Percentiles rank a stretch among this genome's conserved stretches.
Evolutionary conservation across 352 stramenopile species (phyloP).

Genomic region (Phytophthora meadii): DNA sequence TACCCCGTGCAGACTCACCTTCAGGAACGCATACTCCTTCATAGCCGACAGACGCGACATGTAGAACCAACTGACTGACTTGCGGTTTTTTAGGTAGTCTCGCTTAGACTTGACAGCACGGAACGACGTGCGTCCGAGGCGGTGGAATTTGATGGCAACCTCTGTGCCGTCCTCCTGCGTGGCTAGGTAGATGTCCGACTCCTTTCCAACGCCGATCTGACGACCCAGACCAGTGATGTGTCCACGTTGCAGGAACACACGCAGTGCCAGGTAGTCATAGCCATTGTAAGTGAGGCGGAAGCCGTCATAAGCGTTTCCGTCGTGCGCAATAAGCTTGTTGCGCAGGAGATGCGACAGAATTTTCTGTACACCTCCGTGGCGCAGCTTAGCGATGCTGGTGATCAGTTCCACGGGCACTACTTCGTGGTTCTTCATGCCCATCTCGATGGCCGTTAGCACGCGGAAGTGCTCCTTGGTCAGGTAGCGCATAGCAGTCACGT

Average conservation of each 20-base stretch:
- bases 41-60: slow-evolving; percentile 98
- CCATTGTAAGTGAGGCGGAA: slow-evolving; percentile 98
- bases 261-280: slow-evolving; percentile 99
- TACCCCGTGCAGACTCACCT: slow-evolving; percentile 47
- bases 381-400: slow-evolving; percentile 95
- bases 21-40: slow-evolving; percentile 99
- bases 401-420: slow-evolving; percentile 98
- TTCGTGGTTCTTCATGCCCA: slow-evolving; percentile 99
- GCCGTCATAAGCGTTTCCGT: slow-evolving; percentile 96
- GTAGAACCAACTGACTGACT: slow-evolving; percentile 98
- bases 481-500: slow-evolving; percentile 94
- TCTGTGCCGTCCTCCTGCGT: slow-evolving; percentile 94
- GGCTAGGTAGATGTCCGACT: slow-evolving; percentile 99
- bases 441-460: slow-evolving; percentile 98
- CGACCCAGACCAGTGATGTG: slow-evolving; percentile 92
- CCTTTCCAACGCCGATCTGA: slow-evolving; percentile 99
- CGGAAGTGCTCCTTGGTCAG: slow-evolving; percentile 97
- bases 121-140: slow-evolving; percentile 98
- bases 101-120: slow-evolving; percentile 97
- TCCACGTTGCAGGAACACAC: slow-evolving; percentile 94
- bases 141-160: slow-evolving; percentile 99
- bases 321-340: slow-evolving; percentile 99
- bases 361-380: slow-evolving; percentile 98
- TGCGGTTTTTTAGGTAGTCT: slow-evolving; percentile 98
- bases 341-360: slow-evolving; percentile 96